Evolutionary conservation across 352 stramenopile genomes (phyloP).

Genomic region (Phytopythium sindhum): DNA sequence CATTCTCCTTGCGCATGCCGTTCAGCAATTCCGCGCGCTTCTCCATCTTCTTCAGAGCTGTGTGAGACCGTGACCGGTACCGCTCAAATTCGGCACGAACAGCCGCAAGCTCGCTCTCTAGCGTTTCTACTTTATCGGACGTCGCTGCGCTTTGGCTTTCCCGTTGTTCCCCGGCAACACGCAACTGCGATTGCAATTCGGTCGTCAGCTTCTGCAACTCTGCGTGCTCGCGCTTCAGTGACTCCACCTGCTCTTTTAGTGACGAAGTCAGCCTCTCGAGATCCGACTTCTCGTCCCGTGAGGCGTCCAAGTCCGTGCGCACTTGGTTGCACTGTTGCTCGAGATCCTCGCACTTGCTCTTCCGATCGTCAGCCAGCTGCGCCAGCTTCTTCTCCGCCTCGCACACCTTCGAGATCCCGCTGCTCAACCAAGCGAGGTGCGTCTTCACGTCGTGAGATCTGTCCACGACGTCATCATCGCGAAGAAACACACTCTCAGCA

Average conservation of each 20-base stretch:
- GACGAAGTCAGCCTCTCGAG: slow-evolving; percentile 19
- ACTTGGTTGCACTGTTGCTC: slow-evolving; percentile 10
- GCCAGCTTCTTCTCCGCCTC: slow-evolving; percentile 7
- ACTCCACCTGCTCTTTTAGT: slow-evolving; percentile 21
- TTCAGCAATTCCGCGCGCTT: slow-evolving; percentile 78
- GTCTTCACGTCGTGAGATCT: neutral
- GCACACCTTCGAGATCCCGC: neutral
- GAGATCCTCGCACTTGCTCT: slow-evolving; percentile 14
- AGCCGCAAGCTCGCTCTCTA: slow-evolving; percentile 33
- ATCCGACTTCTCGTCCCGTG: slow-evolving; percentile 14
- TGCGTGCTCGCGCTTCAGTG: slow-evolving; percentile 15
- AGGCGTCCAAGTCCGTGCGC: slow-evolving; percentile 13
- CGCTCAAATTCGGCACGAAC: slow-evolving; percentile 56
- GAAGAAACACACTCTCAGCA: neutral
- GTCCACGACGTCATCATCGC: neutral
- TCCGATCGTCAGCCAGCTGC: slow-evolving; percentile 8
- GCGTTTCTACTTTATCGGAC: slow-evolving; percentile 20
- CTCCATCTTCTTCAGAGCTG: slow-evolving; percentile 79
- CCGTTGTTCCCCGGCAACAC: slow-evolving; percentile 17
- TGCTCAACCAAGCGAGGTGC: neutral
- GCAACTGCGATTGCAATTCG: slow-evolving; percentile 12
- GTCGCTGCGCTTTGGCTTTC: slow-evolving; percentile 20
- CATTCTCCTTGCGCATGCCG: slow-evolving; percentile 75
- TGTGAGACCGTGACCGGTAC: slow-evolving; percentile 63
- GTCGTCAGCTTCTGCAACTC: slow-evolving; percentile 13